These are phyloP conservation scores for Vaccinium darrowii DNA, from an alignment of 148 eudicot species.

Conservation along the genomic window DNA sequence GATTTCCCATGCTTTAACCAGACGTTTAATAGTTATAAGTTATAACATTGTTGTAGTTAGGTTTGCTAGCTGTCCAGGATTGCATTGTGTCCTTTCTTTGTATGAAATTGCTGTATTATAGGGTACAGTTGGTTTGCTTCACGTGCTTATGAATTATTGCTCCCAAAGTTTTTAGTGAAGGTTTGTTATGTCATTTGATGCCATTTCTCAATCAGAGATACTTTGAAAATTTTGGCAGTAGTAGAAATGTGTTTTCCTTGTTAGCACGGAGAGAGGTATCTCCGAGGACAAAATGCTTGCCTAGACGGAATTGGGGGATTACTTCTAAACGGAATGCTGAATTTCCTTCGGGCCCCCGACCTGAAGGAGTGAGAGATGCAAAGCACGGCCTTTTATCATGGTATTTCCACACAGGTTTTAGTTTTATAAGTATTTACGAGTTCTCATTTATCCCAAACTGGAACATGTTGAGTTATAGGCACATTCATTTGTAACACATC, in stretches of 20 bases:
- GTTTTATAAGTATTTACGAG: neutral
- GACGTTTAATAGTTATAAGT: neutral
- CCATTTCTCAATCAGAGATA: neutral
- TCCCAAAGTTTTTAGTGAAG: neutral
- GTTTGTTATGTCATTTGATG: neutral
- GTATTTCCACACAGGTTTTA: conserved; percentile 28
- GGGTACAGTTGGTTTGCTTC: neutral
- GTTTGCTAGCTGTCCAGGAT: neutral
- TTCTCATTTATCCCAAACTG: neutral
- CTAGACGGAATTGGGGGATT: conserved; percentile 52
- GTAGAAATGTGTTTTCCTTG: conserved; percentile 55
- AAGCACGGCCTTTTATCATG: conserved; percentile 62
- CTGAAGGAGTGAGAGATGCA: conserved; percentile 50
- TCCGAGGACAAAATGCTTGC: conserved; percentile 44
- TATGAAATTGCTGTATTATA: neutral
- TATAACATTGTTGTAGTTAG: neutral
- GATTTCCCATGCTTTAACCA: neutral
- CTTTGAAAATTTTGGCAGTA: conserved; percentile 26
- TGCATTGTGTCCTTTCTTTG: neutral
- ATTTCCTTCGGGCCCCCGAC: conserved; percentile 22
- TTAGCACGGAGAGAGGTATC: conserved; percentile 57
- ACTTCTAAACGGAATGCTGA: conserved; percentile 28
- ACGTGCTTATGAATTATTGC: neutral
- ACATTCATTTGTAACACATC: neutral
- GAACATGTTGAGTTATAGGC: neutral